Evolutionary conservation across 2,329 filamentous ascomycete genomes (phyloP).

Genomic region (Dactylellina drechsleri): DNA sequence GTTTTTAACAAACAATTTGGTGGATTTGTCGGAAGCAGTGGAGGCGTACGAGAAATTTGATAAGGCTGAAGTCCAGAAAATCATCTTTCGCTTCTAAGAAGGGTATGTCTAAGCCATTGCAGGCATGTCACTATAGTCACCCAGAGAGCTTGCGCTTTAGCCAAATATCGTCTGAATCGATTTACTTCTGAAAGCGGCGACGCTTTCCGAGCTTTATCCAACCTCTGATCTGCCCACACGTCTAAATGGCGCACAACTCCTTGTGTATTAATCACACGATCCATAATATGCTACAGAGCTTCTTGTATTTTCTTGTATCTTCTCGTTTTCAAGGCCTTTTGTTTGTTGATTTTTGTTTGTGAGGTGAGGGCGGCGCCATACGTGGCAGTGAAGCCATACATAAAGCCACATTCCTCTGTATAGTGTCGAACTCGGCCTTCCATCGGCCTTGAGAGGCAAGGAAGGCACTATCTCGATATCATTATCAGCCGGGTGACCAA

Average conservation of each 20-base stretch:
- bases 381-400: constrained; percentile 49
- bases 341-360: constrained; percentile 12
- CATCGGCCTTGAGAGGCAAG: constrained; percentile 2
- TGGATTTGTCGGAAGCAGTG: constrained; percentile 65
- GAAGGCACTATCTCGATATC: constrained; percentile 26
- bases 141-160: constrained; percentile 25
- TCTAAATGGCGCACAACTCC: constrained; percentile 30
- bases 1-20: constrained; percentile 68
- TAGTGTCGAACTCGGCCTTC: neutral
- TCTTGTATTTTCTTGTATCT: constrained; percentile 9
- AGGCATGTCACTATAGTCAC: constrained; percentile 24
- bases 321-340: no score
- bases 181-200: constrained; percentile 41
- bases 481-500: constrained; percentile 49
- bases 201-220: constrained; percentile 33
- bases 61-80: constrained; percentile 67
- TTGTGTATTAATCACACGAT: constrained; percentile 20
- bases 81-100: constrained; percentile 62
- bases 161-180: constrained; percentile 28
- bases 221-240: constrained; percentile 26
- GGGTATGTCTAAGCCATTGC: constrained; percentile 45
- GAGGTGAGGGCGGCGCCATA: constrained; percentile 41
- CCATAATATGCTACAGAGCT: constrained; percentile 20
- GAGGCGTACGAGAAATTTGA: constrained; percentile 68
- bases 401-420: constrained; percentile 47